Evolutionary conservation across 176 grass and related monocot species (phyloP).

Genomic region (Triticum timopheevii): DNA sequence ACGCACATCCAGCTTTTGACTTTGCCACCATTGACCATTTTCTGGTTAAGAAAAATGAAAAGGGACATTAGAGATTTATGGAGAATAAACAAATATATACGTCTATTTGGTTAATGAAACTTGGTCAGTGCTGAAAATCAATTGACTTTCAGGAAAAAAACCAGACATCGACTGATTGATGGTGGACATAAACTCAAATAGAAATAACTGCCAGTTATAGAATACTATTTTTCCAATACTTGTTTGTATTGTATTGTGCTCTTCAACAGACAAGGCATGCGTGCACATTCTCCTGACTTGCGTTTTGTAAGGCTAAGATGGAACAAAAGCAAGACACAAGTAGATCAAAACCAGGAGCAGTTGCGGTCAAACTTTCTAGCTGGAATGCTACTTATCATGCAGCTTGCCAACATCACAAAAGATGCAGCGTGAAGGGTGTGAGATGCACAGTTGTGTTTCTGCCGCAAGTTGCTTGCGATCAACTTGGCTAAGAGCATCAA

Average conservation of each 20-base stretch:
- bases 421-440: not conserved
- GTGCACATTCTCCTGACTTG: not conserved
- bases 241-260: not conserved
- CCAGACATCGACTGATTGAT: not conserved
- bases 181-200: not conserved
- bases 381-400: not conserved
- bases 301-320: not conserved
- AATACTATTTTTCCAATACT: not conserved
- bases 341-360: not conserved
- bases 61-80: not conserved
- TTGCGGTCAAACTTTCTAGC: not conserved
- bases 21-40: slow-evolving; percentile 88
- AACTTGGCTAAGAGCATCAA: too few species aligned
- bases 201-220: not conserved
- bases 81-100: not conserved
- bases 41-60: slow-evolving; percentile 45
- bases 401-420: not conserved
- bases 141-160: not conserved
- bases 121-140: slow-evolving; percentile 4
- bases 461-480: too few species aligned
- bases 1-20: slow-evolving; percentile 79
- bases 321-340: not conserved
- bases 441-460: too few species aligned
- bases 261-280: not conserved
- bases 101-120: not conserved